Conservation (phyloP, 2,329 filamentous ascomycete species). For the Trichoderma pleuroti region DNA sequence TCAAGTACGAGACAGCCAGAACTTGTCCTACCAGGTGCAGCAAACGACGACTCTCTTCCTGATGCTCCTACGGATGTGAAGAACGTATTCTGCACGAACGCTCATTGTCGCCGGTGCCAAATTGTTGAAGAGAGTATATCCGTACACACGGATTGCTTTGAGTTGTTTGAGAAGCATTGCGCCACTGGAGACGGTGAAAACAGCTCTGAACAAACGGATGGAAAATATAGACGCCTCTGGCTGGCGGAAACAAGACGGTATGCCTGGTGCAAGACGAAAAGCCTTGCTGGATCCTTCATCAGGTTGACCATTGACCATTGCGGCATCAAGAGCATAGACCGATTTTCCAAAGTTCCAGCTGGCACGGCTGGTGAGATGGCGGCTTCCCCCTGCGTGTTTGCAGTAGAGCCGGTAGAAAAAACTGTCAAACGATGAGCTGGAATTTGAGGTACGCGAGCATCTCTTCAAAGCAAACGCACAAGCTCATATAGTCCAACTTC, state of each 20-base stretch:
- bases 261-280: neutral
- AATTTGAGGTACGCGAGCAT: neutral
- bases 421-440: neutral
- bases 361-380: neutral
- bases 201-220: neutral
- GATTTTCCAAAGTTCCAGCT: neutral
- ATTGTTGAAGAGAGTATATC: slow-evolving; percentile 18
- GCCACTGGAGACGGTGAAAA: neutral
- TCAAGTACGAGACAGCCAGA: neutral
- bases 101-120: neutral
- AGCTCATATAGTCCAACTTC: neutral
- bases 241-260: neutral
- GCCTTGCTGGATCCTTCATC: neutral
- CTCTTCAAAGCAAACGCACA: neutral
- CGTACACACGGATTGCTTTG: neutral
- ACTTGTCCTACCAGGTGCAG: neutral
- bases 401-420: neutral
- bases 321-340: neutral
- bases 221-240: neutral
- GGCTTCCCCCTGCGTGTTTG: neutral
- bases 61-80: neutral
- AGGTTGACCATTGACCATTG: neutral
- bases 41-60: neutral
- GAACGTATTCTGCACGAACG: neutral
- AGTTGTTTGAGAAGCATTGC: neutral